A percentile compares a stretch with the other conserved stretches of the same genome.
Evolutionary conservation across 371 early-diverging fungal species (phyloP).

Genomic region (Amoeboaphelidium protococcarum): DNA sequence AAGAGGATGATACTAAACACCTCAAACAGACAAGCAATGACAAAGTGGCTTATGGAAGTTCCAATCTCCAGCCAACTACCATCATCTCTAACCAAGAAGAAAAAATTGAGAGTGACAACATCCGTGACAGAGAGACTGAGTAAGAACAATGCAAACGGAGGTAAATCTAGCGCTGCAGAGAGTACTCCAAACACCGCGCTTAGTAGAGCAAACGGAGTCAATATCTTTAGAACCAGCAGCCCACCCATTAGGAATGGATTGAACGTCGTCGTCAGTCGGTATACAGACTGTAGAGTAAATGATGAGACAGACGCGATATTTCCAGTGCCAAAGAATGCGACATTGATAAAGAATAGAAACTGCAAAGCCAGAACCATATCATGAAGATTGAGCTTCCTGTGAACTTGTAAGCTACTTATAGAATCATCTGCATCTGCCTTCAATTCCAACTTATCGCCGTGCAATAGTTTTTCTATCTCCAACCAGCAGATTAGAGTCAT

Average conservation of each 20-base stretch:
- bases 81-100: slow-evolving; percentile 65
- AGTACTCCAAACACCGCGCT: slow-evolving; percentile 41
- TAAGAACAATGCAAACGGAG: slow-evolving; percentile 54
- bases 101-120: slow-evolving; percentile 80
- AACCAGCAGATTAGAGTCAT: slow-evolving; percentile 48
- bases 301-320: slow-evolving; percentile 68
- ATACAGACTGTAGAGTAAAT: slow-evolving; percentile 68
- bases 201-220: slow-evolving; percentile 75
- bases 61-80: slow-evolving; percentile 93
- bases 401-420: slow-evolving; percentile 2
- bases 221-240: slow-evolving; percentile 53
- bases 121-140: slow-evolving; percentile 59
- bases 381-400: background rate
- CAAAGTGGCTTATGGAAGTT: slow-evolving; percentile 49
- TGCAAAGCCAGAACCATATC: slow-evolving; percentile 2
- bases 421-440: background rate
- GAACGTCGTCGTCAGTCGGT: slow-evolving; percentile 65
- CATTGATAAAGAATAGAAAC: slow-evolving; percentile 65
- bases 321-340: slow-evolving; percentile 86
- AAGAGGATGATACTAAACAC: slow-evolving; percentile 1
- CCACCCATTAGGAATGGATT: slow-evolving; percentile 69
- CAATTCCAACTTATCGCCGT: background rate
- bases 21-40: slow-evolving; percentile 6
- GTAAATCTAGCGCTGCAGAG: slow-evolving; percentile 35
- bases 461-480: slow-evolving; percentile 25